Conservation (phyloP, 306 rosid species). For the Vigna unguiculata region DNA sequence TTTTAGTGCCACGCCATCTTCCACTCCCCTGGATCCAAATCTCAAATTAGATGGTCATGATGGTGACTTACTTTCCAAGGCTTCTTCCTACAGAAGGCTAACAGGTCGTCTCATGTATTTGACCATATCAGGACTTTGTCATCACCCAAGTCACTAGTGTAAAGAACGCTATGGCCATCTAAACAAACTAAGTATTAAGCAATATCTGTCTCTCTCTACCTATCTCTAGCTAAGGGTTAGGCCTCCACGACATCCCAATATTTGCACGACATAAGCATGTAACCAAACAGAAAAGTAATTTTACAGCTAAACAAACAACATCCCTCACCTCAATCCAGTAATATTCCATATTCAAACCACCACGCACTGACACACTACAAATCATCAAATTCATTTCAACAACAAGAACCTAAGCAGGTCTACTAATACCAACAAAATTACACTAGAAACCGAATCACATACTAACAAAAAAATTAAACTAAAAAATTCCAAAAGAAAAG, state of each 20-base stretch:
- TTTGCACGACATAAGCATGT: background rate
- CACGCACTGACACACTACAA: background rate
- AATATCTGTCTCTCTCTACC: constrained; percentile 2
- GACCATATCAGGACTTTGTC: background rate
- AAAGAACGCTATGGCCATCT: background rate
- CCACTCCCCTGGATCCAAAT: no score
- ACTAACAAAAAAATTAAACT: background rate
- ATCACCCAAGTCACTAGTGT: background rate
- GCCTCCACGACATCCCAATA: background rate
- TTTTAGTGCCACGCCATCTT: no score
- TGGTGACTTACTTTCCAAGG: no score
- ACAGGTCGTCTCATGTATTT: no score
- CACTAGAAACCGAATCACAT: background rate
- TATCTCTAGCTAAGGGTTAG: constrained; percentile 13
- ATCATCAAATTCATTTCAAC: constrained; percentile 38
- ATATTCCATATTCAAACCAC: constrained; percentile 26
- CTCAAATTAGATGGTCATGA: no score
- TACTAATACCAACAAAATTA: background rate
- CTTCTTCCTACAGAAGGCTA: no score
- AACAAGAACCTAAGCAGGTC: constrained; percentile 9
- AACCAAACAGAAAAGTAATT: background rate
- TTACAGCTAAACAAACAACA: constrained; percentile 19
- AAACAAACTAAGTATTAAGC: constrained; percentile 10
- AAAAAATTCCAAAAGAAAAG: background rate
- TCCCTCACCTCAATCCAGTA: constrained; percentile 29